Evolutionary conservation across 371 early-diverging fungal genomes (phyloP).

Genomic region (Caulochytrium protostelioides): DNA sequence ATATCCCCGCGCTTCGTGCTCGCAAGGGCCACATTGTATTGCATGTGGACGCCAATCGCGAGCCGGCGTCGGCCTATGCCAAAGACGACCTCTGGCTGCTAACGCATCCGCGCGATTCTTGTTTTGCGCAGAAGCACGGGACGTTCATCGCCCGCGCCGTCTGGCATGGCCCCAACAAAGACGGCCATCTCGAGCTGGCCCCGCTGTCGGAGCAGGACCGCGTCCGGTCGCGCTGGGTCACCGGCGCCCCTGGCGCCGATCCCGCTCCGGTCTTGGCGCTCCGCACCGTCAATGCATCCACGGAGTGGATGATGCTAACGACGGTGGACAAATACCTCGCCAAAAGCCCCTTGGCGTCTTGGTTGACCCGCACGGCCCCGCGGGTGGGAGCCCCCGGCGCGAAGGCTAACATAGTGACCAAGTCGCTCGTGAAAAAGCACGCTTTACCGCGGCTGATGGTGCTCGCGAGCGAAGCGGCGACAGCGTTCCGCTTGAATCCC

Average conservation of each 20-base stretch:
- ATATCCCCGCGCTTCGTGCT: no score
- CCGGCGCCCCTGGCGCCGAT: constrained; percentile 11
- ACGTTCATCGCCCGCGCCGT: no score
- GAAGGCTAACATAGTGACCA: constrained; percentile 5
- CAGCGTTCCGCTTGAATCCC: constrained; percentile 28
- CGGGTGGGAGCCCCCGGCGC: constrained; percentile 3
- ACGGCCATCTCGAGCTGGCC: constrained; percentile 6
- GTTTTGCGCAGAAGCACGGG: no score
- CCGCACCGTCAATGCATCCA: constrained; percentile 37
- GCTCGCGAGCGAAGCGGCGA: constrained; percentile 9
- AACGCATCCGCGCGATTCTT: no score
- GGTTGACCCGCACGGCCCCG: constrained; percentile 5
- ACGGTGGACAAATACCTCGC: constrained; percentile 4
- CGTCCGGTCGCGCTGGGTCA: neutral
- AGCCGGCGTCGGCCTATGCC: no score
- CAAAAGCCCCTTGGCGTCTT: constrained; percentile 1
- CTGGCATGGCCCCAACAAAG: no score
- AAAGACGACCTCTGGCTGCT: no score
- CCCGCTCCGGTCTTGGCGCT: constrained; percentile 27
- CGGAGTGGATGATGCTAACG: constrained; percentile 51
- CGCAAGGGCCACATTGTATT: no score
- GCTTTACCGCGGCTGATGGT: constrained; percentile 5
- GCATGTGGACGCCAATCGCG: no score
- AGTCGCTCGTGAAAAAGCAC: constrained; percentile 3
- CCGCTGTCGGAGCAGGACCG: constrained; percentile 3